These are phyloP conservation scores for Malassezia restricta DNA, from an alignment of 1,284 basidiomycete genomes.

Conservation along the genomic window DNA sequence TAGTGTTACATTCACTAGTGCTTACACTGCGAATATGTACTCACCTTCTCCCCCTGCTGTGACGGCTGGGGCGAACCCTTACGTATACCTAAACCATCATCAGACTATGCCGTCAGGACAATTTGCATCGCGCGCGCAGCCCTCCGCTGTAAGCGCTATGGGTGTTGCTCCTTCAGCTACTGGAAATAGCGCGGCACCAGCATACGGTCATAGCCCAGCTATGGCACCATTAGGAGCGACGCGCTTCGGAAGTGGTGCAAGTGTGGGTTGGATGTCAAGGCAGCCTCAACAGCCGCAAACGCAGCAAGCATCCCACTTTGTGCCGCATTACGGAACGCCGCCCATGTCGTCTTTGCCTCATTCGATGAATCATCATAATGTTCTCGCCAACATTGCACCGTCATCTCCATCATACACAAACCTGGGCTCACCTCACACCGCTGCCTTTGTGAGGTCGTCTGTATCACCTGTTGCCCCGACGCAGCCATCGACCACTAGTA, in stretches of 20 bases:
- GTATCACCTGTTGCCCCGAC: constrained; percentile 14
- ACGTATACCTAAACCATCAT: constrained; percentile 14
- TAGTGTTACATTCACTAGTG: background rate
- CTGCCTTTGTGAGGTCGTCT: constrained; percentile 28
- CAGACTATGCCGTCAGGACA: constrained; percentile 6
- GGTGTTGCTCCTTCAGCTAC: background rate
- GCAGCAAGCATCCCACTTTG: background rate
- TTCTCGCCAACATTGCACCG: constrained; percentile 19
- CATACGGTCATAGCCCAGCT: background rate
- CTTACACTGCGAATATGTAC: constrained; percentile 8
- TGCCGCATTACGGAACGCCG: constrained; percentile 32
- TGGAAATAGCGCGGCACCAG: background rate
- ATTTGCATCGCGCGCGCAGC: background rate
- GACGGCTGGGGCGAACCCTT: constrained; percentile 10
- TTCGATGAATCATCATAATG: constrained; percentile 25
- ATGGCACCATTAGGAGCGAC: background rate
- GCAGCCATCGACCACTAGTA: background rate
- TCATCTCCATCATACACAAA: constrained; percentile 29
- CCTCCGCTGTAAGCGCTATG: background rate
- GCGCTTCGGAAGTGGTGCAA: background rate
- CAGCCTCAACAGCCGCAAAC: background rate
- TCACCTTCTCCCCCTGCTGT: constrained; percentile 14
- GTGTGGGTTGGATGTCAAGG: constrained; percentile 11
- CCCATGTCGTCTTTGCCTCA: constrained; percentile 34
- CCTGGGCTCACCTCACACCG: constrained; percentile 23